Base-by-base conservation (phyloP, 2,329 filamentous ascomycete genomes). In the Curvularia verruculosa region DNA sequence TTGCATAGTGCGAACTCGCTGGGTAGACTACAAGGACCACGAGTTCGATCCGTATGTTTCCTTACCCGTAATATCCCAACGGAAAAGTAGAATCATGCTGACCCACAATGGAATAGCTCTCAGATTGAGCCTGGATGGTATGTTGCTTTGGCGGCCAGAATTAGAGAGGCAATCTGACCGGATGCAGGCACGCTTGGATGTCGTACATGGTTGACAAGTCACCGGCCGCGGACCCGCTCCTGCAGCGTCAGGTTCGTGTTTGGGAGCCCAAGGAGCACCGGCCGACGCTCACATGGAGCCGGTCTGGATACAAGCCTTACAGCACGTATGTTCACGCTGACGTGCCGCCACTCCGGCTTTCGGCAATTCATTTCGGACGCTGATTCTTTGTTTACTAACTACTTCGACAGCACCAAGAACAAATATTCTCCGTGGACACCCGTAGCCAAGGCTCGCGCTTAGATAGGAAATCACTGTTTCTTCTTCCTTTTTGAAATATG, bases 21-120 rank as follows among this genome's bases (percentile, higher is more conserved):
- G 96, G 95, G 91, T 99, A 64, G 93, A 98, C 79, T 99, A 96
- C 84, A 94, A 92, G 81, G 85, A 90, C 78, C 84, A 91, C 70
- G 92, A 98, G 78, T 90, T 84, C 75, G 90, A 95, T 71, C 83
- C 90, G 85, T 90, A 82, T 69, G 86, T 75, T 39, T 34, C 28
- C 19, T n/a, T 5, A 15, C 36, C 24, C 23, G n/a, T 18, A 12
- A 1, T 36, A 39, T 13, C 13, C 21, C 12, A 39, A n/a, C 12
- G 5, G 18, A 8, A 12, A 39, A 3, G 8, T 29, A 19, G 43
- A 15, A 26, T 5, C 26, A n/a, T 44, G 5, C 34, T 19, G 18
- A 60, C 77, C 80, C 78, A 85, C 68, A 3, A 21, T 72, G 67
- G 44, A 39, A 58, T 64, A 89, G 87, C 61, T 86, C 86, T 57